phyloP scores from a whole-genome alignment of 371 early-diverging fungal species.

The Haplosporangium sp. region DNA sequence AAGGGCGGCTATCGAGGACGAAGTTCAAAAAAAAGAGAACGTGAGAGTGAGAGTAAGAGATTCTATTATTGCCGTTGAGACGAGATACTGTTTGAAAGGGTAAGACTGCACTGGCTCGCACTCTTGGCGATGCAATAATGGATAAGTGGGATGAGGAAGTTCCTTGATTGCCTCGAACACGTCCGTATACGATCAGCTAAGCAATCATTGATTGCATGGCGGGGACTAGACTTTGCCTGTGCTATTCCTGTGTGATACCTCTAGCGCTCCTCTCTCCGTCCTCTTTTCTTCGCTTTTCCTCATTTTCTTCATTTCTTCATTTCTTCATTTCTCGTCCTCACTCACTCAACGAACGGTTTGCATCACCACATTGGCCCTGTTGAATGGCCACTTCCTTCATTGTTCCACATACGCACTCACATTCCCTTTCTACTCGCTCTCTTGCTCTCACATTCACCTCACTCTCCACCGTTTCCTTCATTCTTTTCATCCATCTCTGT shows the following conservation, averaged over 20 bases:
- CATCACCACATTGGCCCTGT: no score
- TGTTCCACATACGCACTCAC: background rate
- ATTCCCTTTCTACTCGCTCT: background rate
- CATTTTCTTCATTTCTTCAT: background rate
- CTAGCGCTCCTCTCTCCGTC: background rate
- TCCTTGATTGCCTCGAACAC: no score
- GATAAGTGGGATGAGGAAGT: no score
- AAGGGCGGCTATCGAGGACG: no score
- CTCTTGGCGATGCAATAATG: background rate
- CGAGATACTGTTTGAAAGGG: background rate
- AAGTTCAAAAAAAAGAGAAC: no score
- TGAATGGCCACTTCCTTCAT: background rate
- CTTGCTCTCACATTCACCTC: background rate
- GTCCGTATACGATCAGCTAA: no score
- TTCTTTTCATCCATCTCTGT: background rate
- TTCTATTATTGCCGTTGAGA: conserved; percentile 1
- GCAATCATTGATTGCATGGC: no score
- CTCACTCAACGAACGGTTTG: no score
- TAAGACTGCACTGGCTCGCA: background rate
- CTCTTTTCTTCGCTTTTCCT: background rate
- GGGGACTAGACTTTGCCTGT: background rate
- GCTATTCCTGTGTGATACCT: background rate
- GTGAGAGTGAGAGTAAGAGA: background rate
- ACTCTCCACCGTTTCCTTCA: conserved; percentile 1
- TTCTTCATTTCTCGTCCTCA: background rate